A percentile compares a stretch with the other conserved stretches of the same genome.
phyloP scores from a whole-genome alignment of 1,284 basidiomycete genomes.

The Coniophora puteana region DNA sequence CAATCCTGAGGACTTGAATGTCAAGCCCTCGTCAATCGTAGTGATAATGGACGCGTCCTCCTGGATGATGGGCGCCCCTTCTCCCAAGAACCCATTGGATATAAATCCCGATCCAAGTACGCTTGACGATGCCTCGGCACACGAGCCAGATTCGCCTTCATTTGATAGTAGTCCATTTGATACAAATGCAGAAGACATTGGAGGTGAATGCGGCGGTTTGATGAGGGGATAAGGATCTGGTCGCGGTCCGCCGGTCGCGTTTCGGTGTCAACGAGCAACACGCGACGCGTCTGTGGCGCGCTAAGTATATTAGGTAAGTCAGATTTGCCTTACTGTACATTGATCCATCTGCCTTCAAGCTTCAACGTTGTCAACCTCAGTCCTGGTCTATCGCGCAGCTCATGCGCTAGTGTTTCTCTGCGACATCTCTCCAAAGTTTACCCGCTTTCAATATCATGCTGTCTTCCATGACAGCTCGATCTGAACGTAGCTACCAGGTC shows the following conservation, averaged over 20 bases:
- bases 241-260: conserved; percentile 4
- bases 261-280: conserved; percentile 15
- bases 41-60: neutral
- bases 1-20: neutral
- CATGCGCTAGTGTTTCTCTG: too few relatives aligned
- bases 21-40: neutral
- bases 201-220: neutral
- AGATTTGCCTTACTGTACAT: too few relatives aligned
- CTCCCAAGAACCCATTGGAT: conserved; percentile 29
- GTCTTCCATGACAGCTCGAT: too few relatives aligned
- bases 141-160: too few relatives aligned
- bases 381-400: too few relatives aligned
- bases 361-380: too few relatives aligned
- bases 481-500: too few relatives aligned
- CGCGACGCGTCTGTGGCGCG: conserved; percentile 17
- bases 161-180: conserved; percentile 26
- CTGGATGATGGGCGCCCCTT: neutral
- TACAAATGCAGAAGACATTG: conserved; percentile 12
- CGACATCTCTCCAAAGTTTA: too few relatives aligned
- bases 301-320: neutral
- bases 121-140: too few relatives aligned
- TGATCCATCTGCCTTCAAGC: too few relatives aligned
- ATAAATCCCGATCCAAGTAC: conserved; percentile 16
- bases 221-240: conserved; percentile 1
- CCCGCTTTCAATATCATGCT: too few relatives aligned